Percentiles rank a stretch among this genome's conserved stretches.
These are phyloP conservation scores for Alternaria postmessia DNA, from an alignment of 2,329 filamentous ascomycete genomes.

Conservation along the genomic window DNA sequence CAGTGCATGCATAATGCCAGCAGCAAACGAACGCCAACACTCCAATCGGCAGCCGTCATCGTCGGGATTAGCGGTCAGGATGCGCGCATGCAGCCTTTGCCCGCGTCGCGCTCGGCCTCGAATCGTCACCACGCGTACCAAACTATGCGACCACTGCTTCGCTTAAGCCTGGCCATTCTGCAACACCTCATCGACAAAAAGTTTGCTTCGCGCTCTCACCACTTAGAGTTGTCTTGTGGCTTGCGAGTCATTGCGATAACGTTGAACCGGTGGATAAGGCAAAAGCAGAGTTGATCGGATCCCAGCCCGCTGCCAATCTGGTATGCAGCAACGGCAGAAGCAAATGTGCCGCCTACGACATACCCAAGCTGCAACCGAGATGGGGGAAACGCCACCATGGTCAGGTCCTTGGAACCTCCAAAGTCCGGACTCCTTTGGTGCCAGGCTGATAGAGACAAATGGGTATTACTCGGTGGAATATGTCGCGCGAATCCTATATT, in stretches of 20 bases:
- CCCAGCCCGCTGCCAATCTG: background rate
- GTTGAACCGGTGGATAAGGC: background rate
- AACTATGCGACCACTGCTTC: constrained; percentile 4
- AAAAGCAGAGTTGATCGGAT: background rate
- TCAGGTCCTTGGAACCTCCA: background rate
- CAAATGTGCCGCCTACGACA: constrained; percentile 8
- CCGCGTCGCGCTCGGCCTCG: background rate
- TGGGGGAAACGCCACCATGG: constrained; percentile 2
- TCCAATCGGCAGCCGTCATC: constrained; percentile 11
- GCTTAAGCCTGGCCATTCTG: background rate
- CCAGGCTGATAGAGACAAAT: background rate
- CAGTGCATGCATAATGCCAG: constrained; percentile 14
- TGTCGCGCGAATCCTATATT: background rate
- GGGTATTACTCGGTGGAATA: background rate
- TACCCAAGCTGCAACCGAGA: background rate
- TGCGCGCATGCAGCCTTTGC: background rate
- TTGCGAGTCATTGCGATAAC: constrained; percentile 7
- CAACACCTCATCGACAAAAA: background rate
- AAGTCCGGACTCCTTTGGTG: background rate
- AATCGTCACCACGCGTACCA: constrained; percentile 10
- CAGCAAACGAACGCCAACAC: background rate
- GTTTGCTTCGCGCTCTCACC: background rate
- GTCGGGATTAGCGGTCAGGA: constrained; percentile 8
- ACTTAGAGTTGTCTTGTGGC: background rate
- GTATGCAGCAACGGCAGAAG: constrained; percentile 4